Evolutionary conservation across 495 filamentous ascomycete species (phyloP), one percentile per base, ranked within the genome.

Genomic region (Trichoderma orchidacearum): DNA sequence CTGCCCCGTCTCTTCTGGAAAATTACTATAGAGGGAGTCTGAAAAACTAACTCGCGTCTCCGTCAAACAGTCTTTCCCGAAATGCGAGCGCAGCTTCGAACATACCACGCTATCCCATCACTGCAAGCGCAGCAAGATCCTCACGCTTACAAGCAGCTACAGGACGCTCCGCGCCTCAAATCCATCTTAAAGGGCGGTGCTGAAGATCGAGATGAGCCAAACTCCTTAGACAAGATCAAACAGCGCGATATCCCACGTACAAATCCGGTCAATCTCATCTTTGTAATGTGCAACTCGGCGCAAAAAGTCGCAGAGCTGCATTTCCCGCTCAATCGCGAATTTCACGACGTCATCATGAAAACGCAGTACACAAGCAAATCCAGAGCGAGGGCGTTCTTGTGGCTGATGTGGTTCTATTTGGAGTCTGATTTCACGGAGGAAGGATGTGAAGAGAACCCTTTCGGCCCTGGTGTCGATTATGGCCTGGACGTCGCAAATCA

Each of bases 391-490:
- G 92, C 91, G 1, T 98, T 98, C 65, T 71, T 98, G 15, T 98
- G 93, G 93, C 68, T 98, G 58, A 96, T 98, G 84, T 98, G 93
- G 93, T 95, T 89, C 75, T 97, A 98, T 68, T 75, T 97, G n/a
- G 94, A 98, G 70, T 92, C 91, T 53, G 87, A 97, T 66, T 96
- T 95, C 64, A 84, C 84, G 4, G 76, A 80, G 51, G 86, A 96
- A 59, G 87, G 85, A 55, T 88, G 89, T 35, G 72, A 84, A 36
- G 83, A 86, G 56, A 98, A 97, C 67, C 93, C 93, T 0, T 98
- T 95, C 63, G 93, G 94, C 2, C 67, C 81, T 1, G 93, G 93
- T 18, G 70, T 85, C 64, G 68, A 83, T 71, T 69, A 85, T 64
- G 67, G 83, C 68, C 56, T 74, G 9, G 68, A 86, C 71, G 57